Evolutionary conservation across 208 protist species (phyloP).

Genomic region (Leishmania tropica): DNA sequence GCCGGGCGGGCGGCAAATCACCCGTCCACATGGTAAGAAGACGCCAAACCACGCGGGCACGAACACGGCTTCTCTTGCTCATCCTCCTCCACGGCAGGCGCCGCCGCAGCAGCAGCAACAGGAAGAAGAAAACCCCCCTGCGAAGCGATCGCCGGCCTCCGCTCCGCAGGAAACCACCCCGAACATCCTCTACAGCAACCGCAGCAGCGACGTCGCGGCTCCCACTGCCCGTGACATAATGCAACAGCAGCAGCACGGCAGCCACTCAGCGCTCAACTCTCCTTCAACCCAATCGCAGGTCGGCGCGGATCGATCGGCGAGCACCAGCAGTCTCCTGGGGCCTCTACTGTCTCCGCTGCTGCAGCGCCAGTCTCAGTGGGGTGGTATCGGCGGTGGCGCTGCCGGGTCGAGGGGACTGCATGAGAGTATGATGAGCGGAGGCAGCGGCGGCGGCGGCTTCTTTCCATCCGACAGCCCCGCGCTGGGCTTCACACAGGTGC

Average conservation of each 20-base stretch:
- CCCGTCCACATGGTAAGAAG: background rate
- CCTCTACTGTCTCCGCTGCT: conserved; percentile 15
- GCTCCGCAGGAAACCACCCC: background rate
- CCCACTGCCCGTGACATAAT: background rate
- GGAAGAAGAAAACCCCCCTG: background rate
- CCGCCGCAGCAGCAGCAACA: background rate
- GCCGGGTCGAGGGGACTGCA: background rate
- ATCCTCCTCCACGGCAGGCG: background rate
- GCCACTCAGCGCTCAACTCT: background rate
- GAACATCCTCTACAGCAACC: conserved; percentile 22
- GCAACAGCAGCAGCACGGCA: background rate
- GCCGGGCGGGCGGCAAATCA: background rate
- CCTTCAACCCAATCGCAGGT: background rate
- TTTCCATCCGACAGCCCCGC: conserved; percentile 39
- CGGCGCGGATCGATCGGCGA: background rate
- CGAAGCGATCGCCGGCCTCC: background rate
- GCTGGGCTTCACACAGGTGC: conserved; percentile 58
- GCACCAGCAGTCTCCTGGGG: conserved; percentile 2
- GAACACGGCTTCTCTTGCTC: background rate
- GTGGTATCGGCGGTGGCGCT: background rate
- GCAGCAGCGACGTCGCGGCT: conserved; percentile 10
- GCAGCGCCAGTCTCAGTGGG: conserved; percentile 6
- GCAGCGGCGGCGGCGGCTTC: conserved; percentile 1
- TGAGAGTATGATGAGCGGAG: background rate
- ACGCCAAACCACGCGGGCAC: background rate